Evolutionary conservation across 768 basidiomycete species (phyloP).

Genomic region (Hericium erinaceus): DNA sequence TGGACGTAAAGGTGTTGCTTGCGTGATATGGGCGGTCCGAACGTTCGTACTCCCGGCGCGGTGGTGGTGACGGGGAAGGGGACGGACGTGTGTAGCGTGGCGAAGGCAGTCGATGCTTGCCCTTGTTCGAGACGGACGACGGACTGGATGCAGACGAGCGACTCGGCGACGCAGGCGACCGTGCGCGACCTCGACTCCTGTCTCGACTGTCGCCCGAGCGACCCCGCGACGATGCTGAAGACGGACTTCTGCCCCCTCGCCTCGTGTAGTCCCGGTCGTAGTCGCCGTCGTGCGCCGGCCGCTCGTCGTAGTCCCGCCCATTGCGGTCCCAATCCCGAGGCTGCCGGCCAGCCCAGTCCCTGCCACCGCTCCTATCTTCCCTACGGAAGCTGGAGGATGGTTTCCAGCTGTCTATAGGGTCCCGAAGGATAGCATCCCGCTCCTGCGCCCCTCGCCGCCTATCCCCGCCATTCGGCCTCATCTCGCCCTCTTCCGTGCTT

Average conservation of each 20-base stretch:
- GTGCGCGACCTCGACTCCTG: not conserved
- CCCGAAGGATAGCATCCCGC: not conserved
- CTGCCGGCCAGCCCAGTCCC: not conserved
- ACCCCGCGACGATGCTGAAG: not conserved
- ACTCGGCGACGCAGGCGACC: constrained; percentile 19
- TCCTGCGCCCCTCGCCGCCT: not conserved
- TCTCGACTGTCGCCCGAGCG: not conserved
- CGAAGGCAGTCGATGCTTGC: constrained; percentile 23
- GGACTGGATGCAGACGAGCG: constrained; percentile 19
- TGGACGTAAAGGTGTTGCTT: not conserved
- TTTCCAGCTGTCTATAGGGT: not conserved
- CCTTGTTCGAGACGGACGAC: constrained; percentile 12
- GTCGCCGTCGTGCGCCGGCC: constrained; percentile 16
- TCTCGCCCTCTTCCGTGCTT: not conserved
- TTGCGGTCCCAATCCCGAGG: constrained; percentile 33
- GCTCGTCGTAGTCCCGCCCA: constrained; percentile 28
- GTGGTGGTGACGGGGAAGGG: not conserved
- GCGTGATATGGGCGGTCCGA: constrained; percentile 1
- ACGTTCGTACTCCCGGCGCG: not conserved
- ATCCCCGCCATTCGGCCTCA: not conserved
- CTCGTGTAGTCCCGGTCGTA: too few species aligned
- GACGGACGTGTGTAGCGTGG: constrained; percentile 4
- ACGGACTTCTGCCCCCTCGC: not conserved
- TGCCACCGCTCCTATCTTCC: not conserved
- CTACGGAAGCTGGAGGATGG: not conserved